Conservation (phyloP, 108 stramenopile species). For the Nitzschia sp. region DNA sequence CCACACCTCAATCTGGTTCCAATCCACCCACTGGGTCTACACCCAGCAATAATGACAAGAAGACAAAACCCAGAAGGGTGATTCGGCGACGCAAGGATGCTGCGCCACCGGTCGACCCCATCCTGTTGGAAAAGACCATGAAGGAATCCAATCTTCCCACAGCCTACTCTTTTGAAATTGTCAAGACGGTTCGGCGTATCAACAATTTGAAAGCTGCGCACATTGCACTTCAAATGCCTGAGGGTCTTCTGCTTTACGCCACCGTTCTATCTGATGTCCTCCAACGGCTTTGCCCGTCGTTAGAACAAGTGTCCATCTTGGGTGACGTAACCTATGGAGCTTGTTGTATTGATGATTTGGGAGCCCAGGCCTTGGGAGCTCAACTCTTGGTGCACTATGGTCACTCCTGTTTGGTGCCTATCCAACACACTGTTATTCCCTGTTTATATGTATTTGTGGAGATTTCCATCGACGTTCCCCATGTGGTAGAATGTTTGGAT, state of each 20-base stretch:
- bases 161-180: constrained; percentile 83
- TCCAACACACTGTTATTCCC: constrained; percentile 82
- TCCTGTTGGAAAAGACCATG: constrained; percentile 47
- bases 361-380: constrained; percentile 84
- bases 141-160: constrained; percentile 62
- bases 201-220: constrained; percentile 43
- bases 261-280: constrained; percentile 93
- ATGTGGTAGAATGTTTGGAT: constrained; percentile 80
- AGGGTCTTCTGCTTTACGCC: constrained; percentile 95
- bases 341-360: constrained; percentile 97
- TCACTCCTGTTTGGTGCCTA: constrained; percentile 96
- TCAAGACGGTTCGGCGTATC: constrained; percentile 88
- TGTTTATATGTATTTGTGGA: constrained; percentile 98
- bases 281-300: constrained; percentile 57
- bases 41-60: neutral
- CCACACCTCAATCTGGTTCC: too few relatives aligned
- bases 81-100: constrained; percentile 24
- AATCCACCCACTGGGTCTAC: too few relatives aligned
- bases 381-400: constrained; percentile 97
- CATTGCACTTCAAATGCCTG: constrained; percentile 97
- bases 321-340: constrained; percentile 99
- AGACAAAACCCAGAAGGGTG: constrained; percentile 32
- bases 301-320: constrained; percentile 70
- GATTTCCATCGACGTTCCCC: constrained; percentile 88
- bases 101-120: constrained; percentile 38